Percentiles rank a stretch among this genome's conserved stretches.
phyloP scores from a whole-genome alignment of 2,329 filamentous ascomycete genomes.

The Calonectria leucothoes region DNA sequence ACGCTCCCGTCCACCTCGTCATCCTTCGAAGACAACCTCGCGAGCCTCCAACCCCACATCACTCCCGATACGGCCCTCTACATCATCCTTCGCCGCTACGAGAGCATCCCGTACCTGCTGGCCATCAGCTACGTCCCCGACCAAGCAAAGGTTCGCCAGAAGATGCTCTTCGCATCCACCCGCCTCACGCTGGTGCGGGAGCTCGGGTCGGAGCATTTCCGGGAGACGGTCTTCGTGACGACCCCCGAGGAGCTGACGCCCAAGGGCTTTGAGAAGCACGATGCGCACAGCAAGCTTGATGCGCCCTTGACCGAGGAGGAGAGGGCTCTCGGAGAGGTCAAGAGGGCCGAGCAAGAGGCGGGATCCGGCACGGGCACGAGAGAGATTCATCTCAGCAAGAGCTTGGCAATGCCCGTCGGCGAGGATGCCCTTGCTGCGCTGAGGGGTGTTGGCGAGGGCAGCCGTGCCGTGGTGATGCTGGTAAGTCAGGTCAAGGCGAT shows the following conservation, averaged over 20 bases:
- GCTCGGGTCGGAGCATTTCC: slow-evolving; percentile 82
- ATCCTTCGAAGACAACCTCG: slow-evolving; percentile 74
- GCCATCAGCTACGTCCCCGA: slow-evolving; percentile 85
- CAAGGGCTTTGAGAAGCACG: slow-evolving; percentile 78
- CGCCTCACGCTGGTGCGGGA: slow-evolving; percentile 80
- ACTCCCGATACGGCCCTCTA: slow-evolving; percentile 77
- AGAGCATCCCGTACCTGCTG: slow-evolving; percentile 67
- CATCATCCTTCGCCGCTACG: slow-evolving; percentile 78
- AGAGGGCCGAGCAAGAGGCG: slow-evolving; percentile 79
- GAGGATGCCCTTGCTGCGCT: slow-evolving; percentile 75
- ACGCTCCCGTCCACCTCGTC: slow-evolving; percentile 64
- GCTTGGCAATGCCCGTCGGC: slow-evolving; percentile 67
- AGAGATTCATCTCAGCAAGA: slow-evolving; percentile 70
- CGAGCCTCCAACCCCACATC: slow-evolving; percentile 71
- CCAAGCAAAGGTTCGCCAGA: slow-evolving; percentile 81
- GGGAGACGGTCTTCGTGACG: slow-evolving; percentile 80
- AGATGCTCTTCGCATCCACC: slow-evolving; percentile 87
- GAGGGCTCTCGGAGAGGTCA: slow-evolving; percentile 76
- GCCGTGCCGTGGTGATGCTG: slow-evolving; percentile 71
- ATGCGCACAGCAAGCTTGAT: slow-evolving; percentile 71
- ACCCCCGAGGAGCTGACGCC: slow-evolving; percentile 75
- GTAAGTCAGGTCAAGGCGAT: slow-evolving; percentile 57
- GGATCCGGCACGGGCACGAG: slow-evolving; percentile 72
- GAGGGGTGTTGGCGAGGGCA: slow-evolving; percentile 64
- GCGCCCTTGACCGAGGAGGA: slow-evolving; percentile 86